These are phyloP conservation scores for Xylona heveae DNA, from an alignment of 495 filamentous ascomycete species.

Conservation along the genomic window DNA sequence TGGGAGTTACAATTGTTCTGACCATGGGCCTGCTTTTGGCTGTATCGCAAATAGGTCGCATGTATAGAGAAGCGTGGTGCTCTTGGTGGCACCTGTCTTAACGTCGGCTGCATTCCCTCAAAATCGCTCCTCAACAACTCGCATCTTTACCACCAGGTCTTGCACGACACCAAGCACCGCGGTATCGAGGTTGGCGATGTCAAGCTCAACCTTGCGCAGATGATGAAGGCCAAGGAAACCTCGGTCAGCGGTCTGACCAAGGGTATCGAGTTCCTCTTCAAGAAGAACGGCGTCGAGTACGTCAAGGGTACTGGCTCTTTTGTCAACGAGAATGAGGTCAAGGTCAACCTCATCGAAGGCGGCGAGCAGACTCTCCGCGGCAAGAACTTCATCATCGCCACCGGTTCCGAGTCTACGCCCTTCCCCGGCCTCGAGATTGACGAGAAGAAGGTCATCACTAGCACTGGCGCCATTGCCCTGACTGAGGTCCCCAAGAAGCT, in stretches of 20 bases:
- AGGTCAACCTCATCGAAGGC: slow-evolving; percentile 73
- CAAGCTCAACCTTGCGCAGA: slow-evolving; percentile 78
- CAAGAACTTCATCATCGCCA: slow-evolving; percentile 97
- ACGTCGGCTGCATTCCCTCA: slow-evolving; percentile 97
- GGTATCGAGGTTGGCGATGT: slow-evolving; percentile 94
- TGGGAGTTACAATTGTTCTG: no score
- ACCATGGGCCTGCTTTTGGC: no score
- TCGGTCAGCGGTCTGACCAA: slow-evolving; percentile 83
- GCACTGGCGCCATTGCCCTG: slow-evolving; percentile 80
- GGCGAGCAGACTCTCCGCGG: slow-evolving; percentile 65
- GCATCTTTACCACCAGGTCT: slow-evolving; percentile 91
- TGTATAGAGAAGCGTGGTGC: slow-evolving; percentile 97
- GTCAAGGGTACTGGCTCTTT: slow-evolving; percentile 82
- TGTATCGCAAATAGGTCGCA: slow-evolving; percentile 39
- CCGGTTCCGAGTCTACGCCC: slow-evolving; percentile 80
- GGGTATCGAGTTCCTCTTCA: slow-evolving; percentile 91
- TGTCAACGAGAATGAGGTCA: slow-evolving; percentile 74
- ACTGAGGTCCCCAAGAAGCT: slow-evolving; percentile 89
- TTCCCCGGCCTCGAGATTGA: slow-evolving; percentile 93
- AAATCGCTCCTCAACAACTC: slow-evolving; percentile 99
- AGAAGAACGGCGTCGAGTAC: slow-evolving; percentile 97
- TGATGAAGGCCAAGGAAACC: slow-evolving; percentile 96
- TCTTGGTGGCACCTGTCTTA: slow-evolving; percentile 91
- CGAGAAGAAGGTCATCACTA: slow-evolving; percentile 91
- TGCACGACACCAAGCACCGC: slow-evolving; percentile 91